phyloP scores from a whole-genome alignment of 2,329 filamentous ascomycete species.

The Colletotrichum sublineola region DNA sequence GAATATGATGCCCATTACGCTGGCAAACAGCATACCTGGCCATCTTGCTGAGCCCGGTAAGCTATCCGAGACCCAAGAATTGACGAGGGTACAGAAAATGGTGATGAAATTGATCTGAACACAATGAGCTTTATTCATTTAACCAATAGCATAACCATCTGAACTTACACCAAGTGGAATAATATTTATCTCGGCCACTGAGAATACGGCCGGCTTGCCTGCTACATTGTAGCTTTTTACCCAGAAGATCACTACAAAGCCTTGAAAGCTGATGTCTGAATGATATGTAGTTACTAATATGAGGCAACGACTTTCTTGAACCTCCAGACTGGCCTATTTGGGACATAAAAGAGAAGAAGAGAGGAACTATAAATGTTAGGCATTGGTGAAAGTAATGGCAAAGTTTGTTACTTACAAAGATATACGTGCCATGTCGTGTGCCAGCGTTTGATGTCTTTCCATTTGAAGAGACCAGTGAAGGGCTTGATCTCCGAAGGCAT shows the following conservation, averaged over 20 bases:
- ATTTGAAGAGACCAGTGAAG: slow-evolving; percentile 47
- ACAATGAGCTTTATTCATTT: background rate
- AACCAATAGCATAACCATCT: background rate
- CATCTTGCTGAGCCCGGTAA: slow-evolving; percentile 45
- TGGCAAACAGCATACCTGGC: slow-evolving; percentile 47
- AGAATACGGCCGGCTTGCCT: slow-evolving; percentile 44
- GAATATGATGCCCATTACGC: slow-evolving; percentile 46
- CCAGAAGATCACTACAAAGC: slow-evolving; percentile 47
- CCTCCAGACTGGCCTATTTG: slow-evolving; percentile 45
- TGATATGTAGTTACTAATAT: accelerated
- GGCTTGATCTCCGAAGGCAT: slow-evolving; percentile 46
- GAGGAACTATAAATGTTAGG: slow-evolving; percentile 41
- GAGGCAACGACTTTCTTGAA: slow-evolving; percentile 43
- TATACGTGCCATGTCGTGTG: slow-evolving; percentile 49
- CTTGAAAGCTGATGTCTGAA: too few species aligned
- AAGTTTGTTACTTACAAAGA: slow-evolving; percentile 42
- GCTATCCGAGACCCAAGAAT: slow-evolving; percentile 47
- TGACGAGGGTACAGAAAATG: slow-evolving; percentile 44
- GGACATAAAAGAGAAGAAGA: slow-evolving; percentile 45
- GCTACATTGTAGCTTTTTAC: slow-evolving; percentile 47
- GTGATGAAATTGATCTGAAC: slow-evolving; percentile 46
- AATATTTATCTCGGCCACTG: slow-evolving; percentile 47
- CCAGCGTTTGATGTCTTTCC: slow-evolving; percentile 49
- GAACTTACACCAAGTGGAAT: slow-evolving; percentile 46
- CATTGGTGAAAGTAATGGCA: background rate